Conservation (phyloP, 371 early-diverging fungal genomes). For the Blyttiomyces sp. region DNA sequence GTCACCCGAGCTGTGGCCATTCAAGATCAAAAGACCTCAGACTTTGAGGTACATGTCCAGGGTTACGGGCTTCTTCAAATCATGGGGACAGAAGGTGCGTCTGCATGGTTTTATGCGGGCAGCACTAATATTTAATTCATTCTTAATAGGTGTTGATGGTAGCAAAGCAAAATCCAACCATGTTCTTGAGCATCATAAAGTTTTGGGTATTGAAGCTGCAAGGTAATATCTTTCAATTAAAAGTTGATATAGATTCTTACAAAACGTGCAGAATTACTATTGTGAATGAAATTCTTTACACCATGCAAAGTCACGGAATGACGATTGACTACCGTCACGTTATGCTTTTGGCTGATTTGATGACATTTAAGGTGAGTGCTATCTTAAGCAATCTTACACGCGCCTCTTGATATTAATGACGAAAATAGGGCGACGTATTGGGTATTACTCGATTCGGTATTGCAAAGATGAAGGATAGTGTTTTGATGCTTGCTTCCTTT, state of each 20-base stretch:
- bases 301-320: slow-evolving; percentile 93
- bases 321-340: slow-evolving; percentile 97
- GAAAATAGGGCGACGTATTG: slow-evolving; percentile 84
- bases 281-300: slow-evolving; percentile 77
- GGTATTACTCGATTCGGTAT: slow-evolving; percentile 99
- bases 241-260: not conserved
- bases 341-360: slow-evolving; percentile 97
- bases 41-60: slow-evolving; percentile 77
- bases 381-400: not conserved
- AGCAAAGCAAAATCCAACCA: slow-evolving; percentile 85
- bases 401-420: not conserved
- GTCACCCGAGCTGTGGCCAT: slow-evolving; percentile 85
- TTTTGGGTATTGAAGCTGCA: slow-evolving; percentile 98
- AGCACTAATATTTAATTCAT: too few relatives aligned
- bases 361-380: slow-evolving; percentile 88
- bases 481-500: slow-evolving; percentile 99
- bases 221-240: slow-evolving; percentile 31
- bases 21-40: slow-evolving; percentile 33
- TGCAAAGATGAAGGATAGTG: slow-evolving; percentile 97
- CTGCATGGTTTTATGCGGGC: not conserved
- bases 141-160: slow-evolving; percentile 69
- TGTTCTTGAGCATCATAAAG: slow-evolving; percentile 88
- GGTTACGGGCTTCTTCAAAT: slow-evolving; percentile 92
- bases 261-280: slow-evolving; percentile 54
- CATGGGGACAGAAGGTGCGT: slow-evolving; percentile 63